Base-by-base conservation (phyloP, 2,329 filamentous ascomycete genomes). In the Ophiosphaerella korrae region DNA sequence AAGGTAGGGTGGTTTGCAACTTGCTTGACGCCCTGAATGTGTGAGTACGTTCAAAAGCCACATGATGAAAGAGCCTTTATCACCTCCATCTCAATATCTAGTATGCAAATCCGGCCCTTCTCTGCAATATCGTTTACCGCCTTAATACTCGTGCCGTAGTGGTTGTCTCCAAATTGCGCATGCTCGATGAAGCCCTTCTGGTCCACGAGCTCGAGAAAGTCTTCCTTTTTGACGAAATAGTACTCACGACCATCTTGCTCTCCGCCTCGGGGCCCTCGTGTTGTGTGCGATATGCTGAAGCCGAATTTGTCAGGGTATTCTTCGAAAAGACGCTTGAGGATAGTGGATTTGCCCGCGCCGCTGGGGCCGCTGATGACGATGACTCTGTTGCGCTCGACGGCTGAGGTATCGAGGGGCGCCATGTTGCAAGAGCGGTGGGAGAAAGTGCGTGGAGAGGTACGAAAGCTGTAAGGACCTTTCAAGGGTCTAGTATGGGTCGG, bases 71-170 rank as follows among this genome's bases (percentile, higher is more conserved):
- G 2, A 18, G 9, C 35, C 18, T 21, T 47, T 43, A 56, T 5
- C 71, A 88, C 87, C 84, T 96, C 92, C 90, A 97, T 96, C 81
- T 97, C 93, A 70, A 97, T 97, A 73, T 97, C 93, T 62, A 97
- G 78, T 41, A 97, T 86, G 55, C 92, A 93, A 36, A 92, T 84
- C 66, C 82, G 82, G 14, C 86, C 88, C 76, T 87, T 84, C 53
- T 84, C 82, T 2, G 83, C 83, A 72, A 92, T 86, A 66, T 90
- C 85, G 73, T 87, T 83, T 57, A 96, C 90, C 24, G 90, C 90
- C 74, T 82, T 80, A 68, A 90, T 86, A 71, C 85, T 90, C 5
- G 92, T 96, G 49, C 92, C 92, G 76, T 97, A 97, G 68, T 85
- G 79, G 77, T 97, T 96, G 47, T 85, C 87, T 35, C 91, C 87